These are phyloP conservation scores for Dothidotthia symphoricarpi DNA, from an alignment of 2,329 filamentous ascomycete genomes.

Conservation along the genomic window DNA sequence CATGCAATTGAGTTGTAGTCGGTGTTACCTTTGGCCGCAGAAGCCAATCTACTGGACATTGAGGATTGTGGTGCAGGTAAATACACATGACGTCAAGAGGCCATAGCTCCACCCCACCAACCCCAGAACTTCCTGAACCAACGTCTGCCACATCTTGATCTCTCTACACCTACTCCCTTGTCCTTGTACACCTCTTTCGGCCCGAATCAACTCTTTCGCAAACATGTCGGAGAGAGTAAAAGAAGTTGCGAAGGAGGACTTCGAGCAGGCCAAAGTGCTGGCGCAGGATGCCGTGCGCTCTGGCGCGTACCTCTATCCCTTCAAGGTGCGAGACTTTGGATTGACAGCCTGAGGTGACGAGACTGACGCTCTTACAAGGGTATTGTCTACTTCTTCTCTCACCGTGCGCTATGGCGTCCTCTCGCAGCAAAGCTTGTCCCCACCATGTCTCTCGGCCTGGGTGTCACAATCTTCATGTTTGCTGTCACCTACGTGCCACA, in stretches of 20 bases:
- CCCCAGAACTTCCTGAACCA: background rate
- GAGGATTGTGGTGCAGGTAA: too few relatives aligned
- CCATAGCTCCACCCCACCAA: constrained; percentile 10
- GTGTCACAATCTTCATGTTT: constrained; percentile 80
- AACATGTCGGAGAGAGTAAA: constrained; percentile 53
- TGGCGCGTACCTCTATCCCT: constrained; percentile 79
- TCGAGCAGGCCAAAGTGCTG: constrained; percentile 62
- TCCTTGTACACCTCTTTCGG: constrained; percentile 2
- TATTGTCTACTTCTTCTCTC: constrained; percentile 58
- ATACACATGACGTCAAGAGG: constrained; percentile 11
- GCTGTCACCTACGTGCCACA: constrained; percentile 83
- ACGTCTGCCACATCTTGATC: constrained; percentile 9
- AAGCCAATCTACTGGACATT: too few relatives aligned
- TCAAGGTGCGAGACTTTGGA: constrained; percentile 57
- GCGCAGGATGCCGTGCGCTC: constrained; percentile 70
- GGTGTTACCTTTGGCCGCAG: too few relatives aligned
- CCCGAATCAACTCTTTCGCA: constrained; percentile 8
- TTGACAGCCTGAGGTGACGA: too few relatives aligned
- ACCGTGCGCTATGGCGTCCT: constrained; percentile 60
- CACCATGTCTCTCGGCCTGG: constrained; percentile 67
- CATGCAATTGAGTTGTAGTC: too few relatives aligned
- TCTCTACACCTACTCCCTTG: constrained; percentile 7
- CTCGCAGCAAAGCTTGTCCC: constrained; percentile 57
- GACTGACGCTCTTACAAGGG: constrained; percentile 47
- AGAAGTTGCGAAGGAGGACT: constrained; percentile 65